These are phyloP conservation scores for Didymella arachidicola DNA, from an alignment of 2,329 filamentous ascomycete genomes.

Conservation along the genomic window DNA sequence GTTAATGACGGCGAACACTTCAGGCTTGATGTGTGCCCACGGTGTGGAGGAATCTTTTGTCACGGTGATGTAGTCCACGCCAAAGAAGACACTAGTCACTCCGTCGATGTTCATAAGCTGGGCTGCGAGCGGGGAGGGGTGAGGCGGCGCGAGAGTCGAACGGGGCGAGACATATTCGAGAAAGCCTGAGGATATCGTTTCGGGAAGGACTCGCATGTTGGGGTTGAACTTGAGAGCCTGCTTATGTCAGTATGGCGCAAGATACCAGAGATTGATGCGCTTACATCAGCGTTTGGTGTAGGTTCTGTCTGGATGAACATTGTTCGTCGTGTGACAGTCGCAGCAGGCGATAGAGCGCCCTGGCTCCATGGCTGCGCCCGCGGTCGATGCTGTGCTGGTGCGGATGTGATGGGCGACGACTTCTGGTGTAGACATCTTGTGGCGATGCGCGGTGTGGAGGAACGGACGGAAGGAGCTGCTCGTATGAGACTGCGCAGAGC, in stretches of 20 bases:
- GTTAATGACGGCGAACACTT: slow-evolving; percentile 94
- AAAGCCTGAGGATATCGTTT: slow-evolving; percentile 75
- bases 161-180: slow-evolving; percentile 92
- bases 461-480: slow-evolving; percentile 31
- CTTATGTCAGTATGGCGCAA: slow-evolving; percentile 19
- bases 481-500: slow-evolving; percentile 42
- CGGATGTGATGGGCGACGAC: slow-evolving; percentile 44
- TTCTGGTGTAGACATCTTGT: slow-evolving; percentile 49
- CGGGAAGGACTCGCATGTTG: slow-evolving; percentile 84
- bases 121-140: slow-evolving; percentile 89
- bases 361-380: slow-evolving; percentile 37
- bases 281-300: slow-evolving; percentile 90
- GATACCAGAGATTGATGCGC: slow-evolving; percentile 15
- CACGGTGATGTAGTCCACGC: slow-evolving; percentile 93
- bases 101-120: slow-evolving; percentile 93
- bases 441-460: slow-evolving; percentile 36
- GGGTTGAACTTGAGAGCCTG: slow-evolving; percentile 90
- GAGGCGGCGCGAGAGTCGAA: slow-evolving; percentile 84
- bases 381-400: slow-evolving; percentile 43
- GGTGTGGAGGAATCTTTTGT: slow-evolving; percentile 87
- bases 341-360: slow-evolving; percentile 20
- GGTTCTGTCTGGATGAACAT: slow-evolving; percentile 98
- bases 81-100: slow-evolving; percentile 94
- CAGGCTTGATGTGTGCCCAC: slow-evolving; percentile 94
- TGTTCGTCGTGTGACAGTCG: slow-evolving; percentile 61